Evolutionary conservation across 1,139 yeast species (phyloP), one percentile per base, ranked within the genome.

Genomic region (Protomyces arabidopsidicola): DNA sequence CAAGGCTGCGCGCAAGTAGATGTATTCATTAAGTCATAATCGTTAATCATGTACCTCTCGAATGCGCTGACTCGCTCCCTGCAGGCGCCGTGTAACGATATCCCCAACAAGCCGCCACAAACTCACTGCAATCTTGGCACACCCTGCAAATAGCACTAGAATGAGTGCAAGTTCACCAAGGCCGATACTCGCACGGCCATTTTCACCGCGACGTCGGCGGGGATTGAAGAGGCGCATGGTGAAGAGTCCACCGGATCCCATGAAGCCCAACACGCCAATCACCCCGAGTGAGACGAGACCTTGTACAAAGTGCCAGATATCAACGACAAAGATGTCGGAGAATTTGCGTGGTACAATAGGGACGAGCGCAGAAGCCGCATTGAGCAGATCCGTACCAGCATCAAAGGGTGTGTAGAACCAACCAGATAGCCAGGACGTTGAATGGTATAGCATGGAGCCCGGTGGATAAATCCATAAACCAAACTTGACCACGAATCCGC

Each of bases 391-490:
- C 8, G 55, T 38, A 1, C 62, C 62, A 14, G 62, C 62, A 31
- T 58, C 62, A 9, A 58, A 24, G 27, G 62, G 62, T n/a, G 62
- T 58, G 62, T 58, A 58, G 45, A 58, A 58, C 52, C 53, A 52
- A 10, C 45, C 53, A 3, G 62, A 51, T 50, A 38, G 53, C 62
- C 55, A 58, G 24, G 55, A 31, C 8, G 36, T 22, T 4, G 48
- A 16, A 22, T 51, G 24, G 53, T 55, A 48, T 1, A 34, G 27
- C 18, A 42, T 34, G n/a, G 53, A 58, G 20, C 39, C 54, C 45
- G 55, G 45, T 16, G 62, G 56, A 16, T 39, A 27, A 31, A 58
- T 34, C 20, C 36, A 58, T 20, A 58, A 56, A 35, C 62, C 62
- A 18, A 58, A 58, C 18, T 58, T 58, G 56, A 58, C 48, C 51